Base-by-base conservation (phyloP, 176 grass and related monocot genomes). In the Chrysopogon serrulatus region DNA sequence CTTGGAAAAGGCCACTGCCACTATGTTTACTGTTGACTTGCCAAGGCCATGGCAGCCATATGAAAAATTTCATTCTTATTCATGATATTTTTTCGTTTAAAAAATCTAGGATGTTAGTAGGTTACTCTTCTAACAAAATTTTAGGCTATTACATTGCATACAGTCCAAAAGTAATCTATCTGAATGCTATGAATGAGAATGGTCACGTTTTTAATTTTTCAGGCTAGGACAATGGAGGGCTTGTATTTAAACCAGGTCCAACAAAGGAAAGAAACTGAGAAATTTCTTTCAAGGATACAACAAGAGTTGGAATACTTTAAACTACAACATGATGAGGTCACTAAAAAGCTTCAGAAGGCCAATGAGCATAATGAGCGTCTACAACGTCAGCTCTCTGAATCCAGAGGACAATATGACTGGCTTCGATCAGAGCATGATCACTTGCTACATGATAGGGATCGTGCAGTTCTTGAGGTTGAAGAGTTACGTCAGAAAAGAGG, bases 401-500 rank as follows among this genome's bases (percentile, higher is more conserved):
- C 78, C 42, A 82, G 66, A 37, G 75, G 71, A 10, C 65, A 65
- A 7, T 84, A 65, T 48, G 74, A 83, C 6, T 34, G 74, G 56
- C 80, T 88, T 83, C 80, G 83, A 21, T 71, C 73, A 42, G 74
- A 79, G 43, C 80, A 88, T 43, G 81, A 83, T 63, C 51, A 14
- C 18, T 88, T 88, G 66, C 86, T 84, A 66, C 66, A 66, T 3
- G 86, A 88, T 33, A 82, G 86, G 36, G 48, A 88, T 79, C 59
- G 5, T 73, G 76, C 81, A 66, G 81, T 88, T 30, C 68, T 66
- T 66, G 74, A 84, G 37, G 74, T 88, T 79, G 67, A 79, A 65
- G 81, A 88, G 77, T 65, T 88, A 73, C 81, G 67, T 36, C 74
- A 42, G 53, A 88, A 54, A 88, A 88, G 87, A 84, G 75, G 59